Evolutionary conservation across 371 early-diverging fungal genomes (phyloP).

Genomic region (Rhizopus sp.): DNA sequence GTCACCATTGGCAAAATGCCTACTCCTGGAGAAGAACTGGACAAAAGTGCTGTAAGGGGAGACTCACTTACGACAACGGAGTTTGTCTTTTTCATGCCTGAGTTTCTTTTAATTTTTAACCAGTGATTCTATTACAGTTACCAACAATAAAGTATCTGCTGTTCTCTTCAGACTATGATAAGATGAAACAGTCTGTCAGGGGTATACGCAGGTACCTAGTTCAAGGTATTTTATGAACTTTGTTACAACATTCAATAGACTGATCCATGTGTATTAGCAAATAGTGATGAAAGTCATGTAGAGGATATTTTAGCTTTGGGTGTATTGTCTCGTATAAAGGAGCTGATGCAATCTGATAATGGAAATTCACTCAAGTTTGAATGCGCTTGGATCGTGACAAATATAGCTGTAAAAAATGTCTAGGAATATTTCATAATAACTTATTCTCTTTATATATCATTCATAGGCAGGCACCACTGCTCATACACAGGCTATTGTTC

Average conservation of each 20-base stretch:
- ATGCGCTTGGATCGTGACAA: constrained; percentile 63
- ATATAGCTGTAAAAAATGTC: constrained; percentile 52
- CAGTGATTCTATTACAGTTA: constrained; percentile 11
- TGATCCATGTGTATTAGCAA: constrained; percentile 9
- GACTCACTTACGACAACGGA: background rate
- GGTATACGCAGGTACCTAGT: constrained; percentile 41
- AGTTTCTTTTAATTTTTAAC: constrained; percentile 3
- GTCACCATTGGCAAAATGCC: constrained; percentile 33
- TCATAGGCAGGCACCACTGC: constrained; percentile 56
- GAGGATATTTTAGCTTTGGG: constrained; percentile 37
- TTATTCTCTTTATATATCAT: background rate
- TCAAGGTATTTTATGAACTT: constrained; percentile 29
- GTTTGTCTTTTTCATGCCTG: background rate
- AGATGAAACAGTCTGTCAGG: constrained; percentile 30
- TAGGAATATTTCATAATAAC: background rate
- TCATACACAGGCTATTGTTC: constrained; percentile 50
- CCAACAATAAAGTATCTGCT: constrained; percentile 25
- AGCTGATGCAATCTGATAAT: constrained; percentile 22
- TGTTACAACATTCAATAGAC: background rate
- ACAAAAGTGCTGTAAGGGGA: constrained; percentile 28
- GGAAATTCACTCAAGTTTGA: constrained; percentile 50
- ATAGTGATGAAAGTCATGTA: constrained; percentile 21
- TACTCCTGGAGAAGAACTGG: constrained; percentile 21
- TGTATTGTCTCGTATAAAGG: constrained; percentile 39
- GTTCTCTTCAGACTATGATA: constrained; percentile 21